A percentile compares a stretch with the other conserved stretches of the same genome.
Conservation (phyloP, 768 basidiomycete genomes). For the Austroboletus eburneus region DNA sequence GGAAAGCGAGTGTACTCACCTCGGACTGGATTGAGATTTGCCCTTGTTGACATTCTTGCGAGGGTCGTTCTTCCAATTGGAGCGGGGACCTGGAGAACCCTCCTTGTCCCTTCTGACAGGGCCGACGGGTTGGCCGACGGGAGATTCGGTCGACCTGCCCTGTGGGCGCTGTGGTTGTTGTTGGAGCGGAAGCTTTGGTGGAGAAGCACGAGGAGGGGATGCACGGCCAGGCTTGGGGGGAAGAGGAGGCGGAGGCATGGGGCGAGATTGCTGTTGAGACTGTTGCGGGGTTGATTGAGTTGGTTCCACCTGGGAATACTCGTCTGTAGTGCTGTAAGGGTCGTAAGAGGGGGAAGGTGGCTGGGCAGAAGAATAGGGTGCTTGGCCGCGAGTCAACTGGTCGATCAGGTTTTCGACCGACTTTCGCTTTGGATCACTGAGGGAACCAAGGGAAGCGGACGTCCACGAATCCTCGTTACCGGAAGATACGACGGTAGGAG, state of each 20-base stretch:
- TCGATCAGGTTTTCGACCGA: slow-evolving; percentile 82
- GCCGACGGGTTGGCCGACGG: slow-evolving; percentile 40
- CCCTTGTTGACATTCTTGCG: slow-evolving; percentile 36
- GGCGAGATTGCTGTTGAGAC: slow-evolving; percentile 32
- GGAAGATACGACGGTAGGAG: slow-evolving; percentile 37
- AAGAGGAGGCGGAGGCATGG: slow-evolving; percentile 51
- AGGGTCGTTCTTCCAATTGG: slow-evolving; percentile 34
- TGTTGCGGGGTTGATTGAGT: slow-evolving; percentile 21
- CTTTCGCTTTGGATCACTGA: slow-evolving; percentile 62
- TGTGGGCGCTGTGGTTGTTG: slow-evolving; percentile 41
- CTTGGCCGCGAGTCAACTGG: slow-evolving; percentile 53
- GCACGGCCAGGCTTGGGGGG: slow-evolving; percentile 51
- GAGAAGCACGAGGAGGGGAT: slow-evolving; percentile 60
- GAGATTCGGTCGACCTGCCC: slow-evolving; percentile 48
- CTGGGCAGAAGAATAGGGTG: slow-evolving; percentile 35
- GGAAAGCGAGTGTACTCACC: slow-evolving; percentile 34
- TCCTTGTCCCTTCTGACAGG: slow-evolving; percentile 59
- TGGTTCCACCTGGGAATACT: slow-evolving; percentile 43
- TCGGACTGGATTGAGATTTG: slow-evolving; percentile 54
- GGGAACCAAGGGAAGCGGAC: slow-evolving; percentile 24
- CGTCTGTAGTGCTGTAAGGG: slow-evolving; percentile 38
- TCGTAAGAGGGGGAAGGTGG: slow-evolving; percentile 32
- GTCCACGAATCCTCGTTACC: slow-evolving; percentile 62
- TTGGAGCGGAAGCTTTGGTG: slow-evolving; percentile 56
- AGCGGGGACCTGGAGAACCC: slow-evolving; percentile 61